Base-by-base conservation (phyloP, 371 early-diverging fungal species). In the Apophysomyces variabilis region DNA sequence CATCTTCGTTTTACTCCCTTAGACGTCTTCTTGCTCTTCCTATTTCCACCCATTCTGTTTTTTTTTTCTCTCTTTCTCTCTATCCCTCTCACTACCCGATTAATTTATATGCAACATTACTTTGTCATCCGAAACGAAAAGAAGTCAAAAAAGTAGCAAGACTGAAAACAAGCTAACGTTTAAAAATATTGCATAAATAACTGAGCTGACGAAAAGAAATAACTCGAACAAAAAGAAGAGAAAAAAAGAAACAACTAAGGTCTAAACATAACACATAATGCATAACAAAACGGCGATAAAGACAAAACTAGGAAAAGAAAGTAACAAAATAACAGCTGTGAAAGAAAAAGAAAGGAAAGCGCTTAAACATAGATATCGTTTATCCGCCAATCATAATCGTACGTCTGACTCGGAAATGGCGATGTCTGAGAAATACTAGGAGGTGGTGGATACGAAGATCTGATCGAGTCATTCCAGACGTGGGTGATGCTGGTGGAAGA, bases 171-270 rank as follows among this genome's bases (percentile, higher is more conserved):
- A 50, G 5, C 21, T 16, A 50, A 50, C 16, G 9, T 50, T 50
- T 21, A 21, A n/a, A 50, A 21, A 11, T 50, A 50, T 21, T 50
- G 54, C 54, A 50, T 50, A 50, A 50, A 21, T 50, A 50, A 50
- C 54, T 50, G 21, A 47, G 35, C 21, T 50, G 18, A 5, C 21
- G 16, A 47, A 47, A 14, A 16, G 18, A n/a, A 11, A n/a, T 7
- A 21, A 50, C 21, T 50, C 11, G 9, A 50, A 50, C 54, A 50
- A 21, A 50, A 47, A 47, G 14, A 43, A 45, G 13, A 12, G 13
- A n/a, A 13, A 45, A 5, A 9, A 47, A 47, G 16, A 18, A 18
- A 50, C 5, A 7, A 50, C 7, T 50, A 50, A 21, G 21, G 5
- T 50, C 54, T 50, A 50, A 50, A 7, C 54, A 50, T 50, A 50